Base-by-base conservation (phyloP, 495 filamentous ascomycete species). In the Penicillium paradoxum region DNA sequence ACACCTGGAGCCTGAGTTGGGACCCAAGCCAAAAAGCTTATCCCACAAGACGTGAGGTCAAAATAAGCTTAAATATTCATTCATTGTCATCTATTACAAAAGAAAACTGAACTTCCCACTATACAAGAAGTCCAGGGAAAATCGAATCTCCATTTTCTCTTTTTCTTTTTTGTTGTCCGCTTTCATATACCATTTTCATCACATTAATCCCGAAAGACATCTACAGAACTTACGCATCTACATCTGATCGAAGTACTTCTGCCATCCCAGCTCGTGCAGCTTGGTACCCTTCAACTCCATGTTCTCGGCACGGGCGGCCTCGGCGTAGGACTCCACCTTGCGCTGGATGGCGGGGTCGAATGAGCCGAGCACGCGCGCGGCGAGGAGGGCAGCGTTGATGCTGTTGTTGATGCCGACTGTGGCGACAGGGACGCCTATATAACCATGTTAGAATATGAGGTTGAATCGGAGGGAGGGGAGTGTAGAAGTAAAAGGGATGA, bases 361-460 rank as follows among this genome's bases (percentile, higher is more conserved):
- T 18, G 79, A 67, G 17, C 90, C 91, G 4, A 98, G 66, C 22
- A 97, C 95, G 37, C 92, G 77, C 22, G 86, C 81, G n/a, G 93
- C 93, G 21, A 95, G 70, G 47, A 97, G 79, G 29, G 90, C 95
- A 2, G 91, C 95, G 70, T 97, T 97, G 45, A 87, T 87, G 50
- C 83, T 86, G 72, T 98, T 97, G 70, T 95, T 91, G 70, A 97
- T 95, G 11, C 86, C 89, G 11, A 97, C 88, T 3, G 90, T 92
- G 18, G 90, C 89, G 46, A 90, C 87, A 30, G 91, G 91, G 45
- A 91, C 85, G 18, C 88, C 87, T 74, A 72, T 69, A 7, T 0
- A 24, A 40, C 24, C 0, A 3, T 44, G 22, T 49, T 27, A 53
- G 37, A n/a, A 45, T 22, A 32, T 49, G 40, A 41, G 17, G 33